Base-by-base conservation (phyloP, 768 basidiomycete species). In the Atractiella rhizophila region DNA sequence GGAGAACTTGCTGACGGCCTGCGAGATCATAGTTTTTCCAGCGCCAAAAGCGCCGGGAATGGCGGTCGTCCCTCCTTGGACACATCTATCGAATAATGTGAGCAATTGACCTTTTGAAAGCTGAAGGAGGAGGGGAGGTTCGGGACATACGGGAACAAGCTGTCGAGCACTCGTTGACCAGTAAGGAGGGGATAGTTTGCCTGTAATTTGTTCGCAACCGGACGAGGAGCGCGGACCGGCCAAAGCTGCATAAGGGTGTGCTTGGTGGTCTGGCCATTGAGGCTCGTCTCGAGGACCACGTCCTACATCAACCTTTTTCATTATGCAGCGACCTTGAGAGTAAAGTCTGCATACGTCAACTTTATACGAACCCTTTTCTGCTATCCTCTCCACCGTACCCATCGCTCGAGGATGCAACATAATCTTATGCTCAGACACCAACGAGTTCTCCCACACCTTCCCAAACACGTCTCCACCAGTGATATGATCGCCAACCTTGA, bases 11-110 rank as follows among this genome's bases (percentile, higher is more conserved):
- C 88, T 94, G 49, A 96, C 64, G 16, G 88, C 88, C 51, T 94
- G 80, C 21, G 85, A 94, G 54, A 98, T 98, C 54, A 98, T 91
- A 48, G 59, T 58, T 49, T 91, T 91, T 54, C 83, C 83, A 55
- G 86, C 94, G 55, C 91, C 91, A 60, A 98, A 98, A 51, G 91
- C 91, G 49, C 91, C 91, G 19, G 91, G 91, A 62, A 96, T 98
- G 45, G 83, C 82, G 2, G 83, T 91, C 10, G 83, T 91, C 31
- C 83, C 83, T 42, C 83, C 83, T 64, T 91, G 83, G 0, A 91
- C 83, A 57, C 82, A 88, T n/a, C 39, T 28, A 48, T n/a, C 41
- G 44, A 37, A 27, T 20, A 33, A 12, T 32, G 8, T 28, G 12
- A 4, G 43, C 28, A 16, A 36, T 37, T 31, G 26, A 45, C 23